Conservation (phyloP, 768 basidiomycete species). For the button mushroom (Agaricus bisporus) region DNA sequence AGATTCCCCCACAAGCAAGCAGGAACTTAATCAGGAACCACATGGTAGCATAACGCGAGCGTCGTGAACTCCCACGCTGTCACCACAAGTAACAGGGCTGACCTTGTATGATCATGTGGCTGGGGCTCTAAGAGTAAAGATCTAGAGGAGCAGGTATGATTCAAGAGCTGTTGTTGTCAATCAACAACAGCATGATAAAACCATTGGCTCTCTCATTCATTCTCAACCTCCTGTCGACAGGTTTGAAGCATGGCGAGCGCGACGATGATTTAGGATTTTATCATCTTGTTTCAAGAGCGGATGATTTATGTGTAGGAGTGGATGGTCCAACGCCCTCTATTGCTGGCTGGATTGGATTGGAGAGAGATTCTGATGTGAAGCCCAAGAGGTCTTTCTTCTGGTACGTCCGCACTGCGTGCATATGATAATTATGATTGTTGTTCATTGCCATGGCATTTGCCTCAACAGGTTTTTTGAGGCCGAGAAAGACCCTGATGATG, state of each 20-base stretch:
- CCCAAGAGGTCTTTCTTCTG: constrained; percentile 21
- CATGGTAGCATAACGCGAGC: too few relatives aligned
- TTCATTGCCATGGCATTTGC: not conserved
- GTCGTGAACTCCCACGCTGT: too few relatives aligned
- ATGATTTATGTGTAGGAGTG: constrained; percentile 1
- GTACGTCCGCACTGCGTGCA: not conserved
- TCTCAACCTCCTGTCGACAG: not conserved
- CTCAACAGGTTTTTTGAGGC: constrained; percentile 25
- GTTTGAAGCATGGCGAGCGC: not conserved
- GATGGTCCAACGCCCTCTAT: constrained; percentile 2
- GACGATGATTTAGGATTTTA: not conserved
- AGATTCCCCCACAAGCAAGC: too few relatives aligned
- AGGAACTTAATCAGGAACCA: too few relatives aligned
- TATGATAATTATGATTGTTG: constrained; percentile 2
- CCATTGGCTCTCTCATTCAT: not conserved
- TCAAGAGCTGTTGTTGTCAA: too few relatives aligned
- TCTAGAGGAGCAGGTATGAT: too few relatives aligned
- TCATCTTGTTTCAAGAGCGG: not conserved
- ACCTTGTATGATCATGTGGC: too few relatives aligned
- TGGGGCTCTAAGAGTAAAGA: too few relatives aligned
- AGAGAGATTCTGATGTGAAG: constrained; percentile 18
- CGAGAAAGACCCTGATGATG: constrained; percentile 19
- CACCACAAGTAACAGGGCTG: too few relatives aligned
- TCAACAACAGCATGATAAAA: too few relatives aligned
- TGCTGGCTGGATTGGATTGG: constrained; percentile 23